Base-by-base conservation (phyloP, 1,284 basidiomycete species). In the Laetiporus sulphureus region DNA sequence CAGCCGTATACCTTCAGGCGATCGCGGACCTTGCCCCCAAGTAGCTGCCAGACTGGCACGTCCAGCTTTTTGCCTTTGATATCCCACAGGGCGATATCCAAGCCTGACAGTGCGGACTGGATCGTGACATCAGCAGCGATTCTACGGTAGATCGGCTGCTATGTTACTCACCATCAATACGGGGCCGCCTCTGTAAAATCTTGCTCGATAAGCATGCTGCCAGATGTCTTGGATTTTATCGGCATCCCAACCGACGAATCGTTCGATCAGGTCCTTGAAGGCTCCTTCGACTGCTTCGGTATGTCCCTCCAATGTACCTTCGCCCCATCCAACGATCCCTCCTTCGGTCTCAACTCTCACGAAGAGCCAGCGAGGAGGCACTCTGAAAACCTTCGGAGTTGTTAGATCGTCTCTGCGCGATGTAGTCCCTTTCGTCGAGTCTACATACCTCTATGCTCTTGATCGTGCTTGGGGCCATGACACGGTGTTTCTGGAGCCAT, bases 11-110 rank as follows among this genome's bases (percentile, higher is more conserved):
- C 77, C 45, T 70, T 72, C 42, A 79, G 58, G 13, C 67, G 63
- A 50, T 79, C 71, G 41, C 75, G 70, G 18, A 88, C 79, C 55
- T 80, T 82, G 10, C 83, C 86, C 7, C 84, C 84, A 2, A 88
- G 71, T 2, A 90, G 67, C 59, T 83, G 77, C 75, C 78, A 86
- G 5, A 89, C 64, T 0, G 84, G 85, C 1, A 88, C 83, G 20
- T 80, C 80, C 7, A 87, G 70, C 22, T 76, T 79, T 63, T 86
- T 87, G 22, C 84, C 84, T 56, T 88, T 87, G 65, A 89, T 83
- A 55, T 88, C 85, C 85, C 75, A 76, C 2, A 78, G 61, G 1
- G 73, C 71, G 41, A 76, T 76, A 48, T 75, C 72, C 16, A 75
- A 49, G 12, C 75, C 69, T 5, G 75, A 81, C 8, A 81, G 58